Evolutionary conservation across 2,329 filamentous ascomycete genomes (phyloP), one percentile per base, ranked within the genome.

Genomic region (Botrytis byssoidea): DNA sequence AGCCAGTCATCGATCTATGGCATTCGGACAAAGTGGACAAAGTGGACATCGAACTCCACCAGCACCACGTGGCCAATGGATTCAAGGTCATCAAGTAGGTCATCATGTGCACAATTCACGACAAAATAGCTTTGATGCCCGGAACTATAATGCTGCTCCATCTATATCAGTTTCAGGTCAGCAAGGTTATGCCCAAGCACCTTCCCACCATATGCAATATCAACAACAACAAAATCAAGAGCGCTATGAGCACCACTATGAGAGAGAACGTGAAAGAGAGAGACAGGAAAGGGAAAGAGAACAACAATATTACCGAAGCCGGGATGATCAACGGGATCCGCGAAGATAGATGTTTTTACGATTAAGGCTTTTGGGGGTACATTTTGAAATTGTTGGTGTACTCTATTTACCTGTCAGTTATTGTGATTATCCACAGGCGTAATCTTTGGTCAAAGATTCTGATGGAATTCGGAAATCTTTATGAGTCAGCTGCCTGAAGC

Each of bases 111-210:
- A 81, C 64, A 75, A 75, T 37, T 80, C 79, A 37, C 57, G 79
- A 64, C 78, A 79, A 25, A 79, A 79, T 67, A 80, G 79, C 57
- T 79, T 81, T 60, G 79, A 81, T 75, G 77, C 75, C 59, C 73
- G 77, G 32, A 77, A 76, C 60, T 74, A 76, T 29, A 75, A 75
- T 70, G 69, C 74, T 67, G 74, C 70, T 29, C 70, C 77, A 25
- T 75, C 78, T 61, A 76, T 75, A 18, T 77, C 78, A n/a, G 71
- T 76, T 22, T 75, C 76, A 48, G 71, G 70, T 8, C 78, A 79
- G 64, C 75, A 77, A 74, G 44, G 29, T 48, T 79, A 80, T 71
- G 42, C 75, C 4, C 77, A 77, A 32, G 71, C 73, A 48, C 72
- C 78, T 42, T 74, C 75, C n/a, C 76, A 77, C 46, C 74, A 76